Evolutionary conservation across 441 rosid species (phyloP).

Genomic region (Adansonia grandidieri): DNA sequence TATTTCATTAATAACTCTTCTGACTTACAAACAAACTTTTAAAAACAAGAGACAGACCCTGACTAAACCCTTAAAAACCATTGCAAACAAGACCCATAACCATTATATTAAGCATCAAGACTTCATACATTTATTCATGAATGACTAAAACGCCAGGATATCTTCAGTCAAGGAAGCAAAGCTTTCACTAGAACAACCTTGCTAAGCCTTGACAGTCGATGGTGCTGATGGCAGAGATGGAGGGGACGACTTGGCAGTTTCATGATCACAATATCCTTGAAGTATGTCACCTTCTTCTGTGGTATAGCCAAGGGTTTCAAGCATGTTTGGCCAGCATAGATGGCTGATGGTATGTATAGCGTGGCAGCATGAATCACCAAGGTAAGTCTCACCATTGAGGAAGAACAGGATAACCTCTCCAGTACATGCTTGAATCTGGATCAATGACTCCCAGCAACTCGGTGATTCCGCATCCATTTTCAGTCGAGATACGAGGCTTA

Average conservation of each 20-base stretch:
- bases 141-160: not conserved
- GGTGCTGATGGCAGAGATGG: not conserved
- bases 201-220: not conserved
- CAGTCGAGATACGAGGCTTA: slow-evolving; percentile 22
- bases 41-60: not conserved
- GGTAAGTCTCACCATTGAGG: slow-evolving; percentile 48
- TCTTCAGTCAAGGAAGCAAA: not conserved
- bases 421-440: slow-evolving; percentile 32
- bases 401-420: slow-evolving; percentile 43
- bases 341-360: slow-evolving; percentile 41
- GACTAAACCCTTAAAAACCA: not conserved
- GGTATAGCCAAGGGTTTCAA: slow-evolving; percentile 46
- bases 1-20: not conserved
- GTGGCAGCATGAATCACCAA: slow-evolving; percentile 45
- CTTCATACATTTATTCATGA: slow-evolving; percentile 2
- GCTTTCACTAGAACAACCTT: not conserved
- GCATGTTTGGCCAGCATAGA: slow-evolving; percentile 53
- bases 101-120: not conserved
- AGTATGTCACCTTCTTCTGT: slow-evolving; percentile 46
- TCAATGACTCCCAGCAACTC: slow-evolving; percentile 41
- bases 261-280: slow-evolving; percentile 46
- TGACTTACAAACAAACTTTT: not conserved
- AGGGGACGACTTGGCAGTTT: not conserved
- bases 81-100: not conserved
- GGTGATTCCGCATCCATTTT: slow-evolving; percentile 16